Base-by-base conservation (phyloP, 106 monocot species). In the Acorus gramineus region DNA sequence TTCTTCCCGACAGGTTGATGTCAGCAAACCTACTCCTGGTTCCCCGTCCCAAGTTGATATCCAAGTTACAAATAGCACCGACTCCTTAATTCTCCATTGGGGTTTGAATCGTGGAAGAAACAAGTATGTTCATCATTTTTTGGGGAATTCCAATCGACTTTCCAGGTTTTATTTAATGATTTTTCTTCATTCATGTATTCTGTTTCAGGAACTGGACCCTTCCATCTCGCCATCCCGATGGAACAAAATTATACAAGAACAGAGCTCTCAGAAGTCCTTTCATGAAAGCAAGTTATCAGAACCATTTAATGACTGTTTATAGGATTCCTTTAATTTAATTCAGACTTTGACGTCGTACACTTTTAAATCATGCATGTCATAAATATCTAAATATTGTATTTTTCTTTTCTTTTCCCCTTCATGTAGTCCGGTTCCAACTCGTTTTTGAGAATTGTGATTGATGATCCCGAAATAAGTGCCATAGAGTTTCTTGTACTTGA, bases 401-500 rank as follows among this genome's bases (percentile, higher is more conserved):
- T 4, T 72, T 10, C 50, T 56, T 3, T 4, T 73, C 44, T 6
- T 56, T 58, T 28, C 11, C 11, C 3, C 54, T 56, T 47, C 59
- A 14, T 74, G 45, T 71, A 96, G 95, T 72, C 80, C 69, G 90
- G 87, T 78, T 64, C 76, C 11, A 73, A 70, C 65, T 85, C 69
- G 9, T 74, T 57, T 4, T 59, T 91, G 65, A 79, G 71, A 77
- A 52, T 98, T 77, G 91, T 91, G 79, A 85, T 98, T 51, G 80
- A 87, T 78, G 88, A 91, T 78, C 91, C 80, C 57, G 83, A 81
- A 43, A 63, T 85, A 66, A 59, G 91, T 77, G 85, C 82, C 49
- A 63, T 98, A 49, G 96, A 98, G 66, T 98, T 91, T 81, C 85
- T 98, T 52, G 61, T 98, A 62, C 6, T 81, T 63, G 91, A 98